phyloP scores from a whole-genome alignment of 2,329 filamentous ascomycete genomes.

The Arthrobotrys entomopaga region DNA sequence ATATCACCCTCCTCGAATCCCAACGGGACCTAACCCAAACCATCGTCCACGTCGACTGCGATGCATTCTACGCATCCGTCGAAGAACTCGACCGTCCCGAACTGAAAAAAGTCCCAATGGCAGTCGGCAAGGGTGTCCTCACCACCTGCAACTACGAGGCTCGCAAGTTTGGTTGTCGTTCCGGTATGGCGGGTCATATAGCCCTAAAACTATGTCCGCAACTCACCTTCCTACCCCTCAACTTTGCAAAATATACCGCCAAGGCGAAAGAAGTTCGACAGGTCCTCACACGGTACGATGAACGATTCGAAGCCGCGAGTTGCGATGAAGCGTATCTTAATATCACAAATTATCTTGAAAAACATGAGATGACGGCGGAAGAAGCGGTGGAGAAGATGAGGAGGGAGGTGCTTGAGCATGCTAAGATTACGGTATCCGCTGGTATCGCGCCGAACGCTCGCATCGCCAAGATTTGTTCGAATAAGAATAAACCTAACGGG shows the following conservation, averaged over 20 bases:
- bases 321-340: constrained; percentile 98
- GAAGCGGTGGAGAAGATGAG: constrained; percentile 82
- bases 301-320: constrained; percentile 89
- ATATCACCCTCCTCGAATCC: constrained; percentile 67
- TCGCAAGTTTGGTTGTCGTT: constrained; percentile 86
- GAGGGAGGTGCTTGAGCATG: constrained; percentile 76
- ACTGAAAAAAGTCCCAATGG: constrained; percentile 74
- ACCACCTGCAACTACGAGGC: constrained; percentile 88
- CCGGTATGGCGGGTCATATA: constrained; percentile 95
- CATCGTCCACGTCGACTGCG: constrained; percentile 93
- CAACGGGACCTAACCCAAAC: constrained; percentile 82
- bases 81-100: constrained; percentile 68
- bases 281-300: constrained; percentile 86
- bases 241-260: constrained; percentile 88
- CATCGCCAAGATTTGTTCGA: constrained; percentile 93
- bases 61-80: constrained; percentile 96
- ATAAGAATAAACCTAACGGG: constrained; percentile 95
- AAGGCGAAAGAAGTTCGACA: constrained; percentile 89
- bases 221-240: constrained; percentile 81
- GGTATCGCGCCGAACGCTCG: constrained; percentile 94
- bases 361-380: constrained; percentile 74
- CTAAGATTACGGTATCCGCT: constrained; percentile 88
- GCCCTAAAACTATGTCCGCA: constrained; percentile 88
- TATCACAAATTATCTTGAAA: constrained; percentile 84
- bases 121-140: constrained; percentile 79